Conservation (phyloP, 805 yeast genomes). For the Candida hispaniensis region DNA sequence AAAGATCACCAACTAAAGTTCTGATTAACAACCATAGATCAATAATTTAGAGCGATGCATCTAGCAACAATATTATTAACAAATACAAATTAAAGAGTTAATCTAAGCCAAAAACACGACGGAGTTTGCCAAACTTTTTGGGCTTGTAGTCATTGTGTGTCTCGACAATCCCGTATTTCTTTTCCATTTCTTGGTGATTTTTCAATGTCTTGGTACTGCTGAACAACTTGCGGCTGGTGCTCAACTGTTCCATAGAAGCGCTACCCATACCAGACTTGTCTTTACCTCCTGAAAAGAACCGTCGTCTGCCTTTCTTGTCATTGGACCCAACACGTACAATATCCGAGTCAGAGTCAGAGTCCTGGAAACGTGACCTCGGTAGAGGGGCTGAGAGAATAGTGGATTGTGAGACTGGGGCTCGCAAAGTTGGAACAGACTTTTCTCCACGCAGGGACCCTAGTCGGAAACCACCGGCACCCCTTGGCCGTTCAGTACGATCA, state of each 20-base stretch:
- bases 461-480: conserved; percentile 13
- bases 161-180: not conserved
- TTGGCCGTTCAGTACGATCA: conserved; percentile 11
- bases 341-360: conserved; percentile 9
- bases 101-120: conserved; percentile 29
- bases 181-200: conserved; percentile 12
- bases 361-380: conserved; percentile 6
- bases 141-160: too few species aligned
- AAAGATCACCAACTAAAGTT: too few species aligned
- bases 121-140: conserved; percentile 18
- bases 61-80: too few species aligned
- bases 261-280: conserved; percentile 7
- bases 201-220: conserved; percentile 12
- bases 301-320: conserved; percentile 12
- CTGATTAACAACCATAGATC: too few species aligned
- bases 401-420: too few species aligned
- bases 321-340: too few species aligned
- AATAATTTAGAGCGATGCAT: too few species aligned
- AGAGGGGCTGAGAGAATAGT: conserved; percentile 1
- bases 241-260: not conserved
- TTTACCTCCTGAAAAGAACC: conserved; percentile 8
- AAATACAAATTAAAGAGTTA: too few species aligned
- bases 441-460: conserved; percentile 15
- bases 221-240: conserved; percentile 7
- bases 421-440: too few species aligned